Percentiles rank a stretch among this genome's conserved stretches.
phyloP scores from a whole-genome alignment of 2,329 filamentous ascomycete species.

The Aspergillus terreus region DNA sequence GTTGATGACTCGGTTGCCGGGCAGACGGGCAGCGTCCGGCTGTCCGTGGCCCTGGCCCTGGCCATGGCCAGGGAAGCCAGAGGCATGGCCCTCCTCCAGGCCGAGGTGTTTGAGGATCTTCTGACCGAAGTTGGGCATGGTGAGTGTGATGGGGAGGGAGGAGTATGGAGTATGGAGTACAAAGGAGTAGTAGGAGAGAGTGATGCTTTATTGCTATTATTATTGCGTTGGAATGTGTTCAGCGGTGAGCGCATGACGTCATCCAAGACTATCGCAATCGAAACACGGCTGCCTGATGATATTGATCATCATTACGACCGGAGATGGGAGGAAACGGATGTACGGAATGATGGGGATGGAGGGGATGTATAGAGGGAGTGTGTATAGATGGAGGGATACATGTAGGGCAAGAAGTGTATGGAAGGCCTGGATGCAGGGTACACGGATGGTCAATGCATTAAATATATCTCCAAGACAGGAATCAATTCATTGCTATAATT shows the following conservation, averaged over 20 bases:
- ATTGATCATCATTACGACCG: background rate
- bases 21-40: constrained; percentile 6
- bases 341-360: background rate
- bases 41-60: constrained; percentile 3
- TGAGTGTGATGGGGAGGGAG: background rate
- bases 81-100: constrained; percentile 6
- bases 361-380: background rate
- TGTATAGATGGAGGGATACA: background rate
- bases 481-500: background rate
- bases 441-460: too few species aligned
- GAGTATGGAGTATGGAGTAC: background rate
- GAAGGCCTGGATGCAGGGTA: too few species aligned
- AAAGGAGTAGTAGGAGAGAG: background rate
- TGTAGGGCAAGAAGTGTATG: too few species aligned
- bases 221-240: background rate
- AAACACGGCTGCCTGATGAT: background rate
- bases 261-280: background rate
- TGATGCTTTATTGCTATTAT: background rate
- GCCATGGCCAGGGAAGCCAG: constrained; percentile 7
- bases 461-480: background rate
- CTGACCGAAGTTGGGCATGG: constrained; percentile 28
- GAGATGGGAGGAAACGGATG: background rate
- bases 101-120: constrained; percentile 30
- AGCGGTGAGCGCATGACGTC: background rate
- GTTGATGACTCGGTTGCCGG: constrained; percentile 25